These are phyloP conservation scores for Tagetes patula DNA, from an alignment of 129 eudicot genomes.

Conservation along the genomic window DNA sequence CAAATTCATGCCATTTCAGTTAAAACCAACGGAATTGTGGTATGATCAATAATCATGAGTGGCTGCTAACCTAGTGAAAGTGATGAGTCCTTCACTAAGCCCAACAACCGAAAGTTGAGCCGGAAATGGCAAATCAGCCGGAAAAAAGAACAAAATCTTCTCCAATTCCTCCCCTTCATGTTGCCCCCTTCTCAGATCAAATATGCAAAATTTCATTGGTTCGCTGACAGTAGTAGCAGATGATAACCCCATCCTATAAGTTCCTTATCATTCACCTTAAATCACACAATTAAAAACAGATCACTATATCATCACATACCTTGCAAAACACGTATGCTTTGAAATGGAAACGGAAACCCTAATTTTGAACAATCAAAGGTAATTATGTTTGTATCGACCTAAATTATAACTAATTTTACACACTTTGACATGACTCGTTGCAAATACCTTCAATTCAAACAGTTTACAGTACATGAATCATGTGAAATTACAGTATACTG, in stretches of 20 bases:
- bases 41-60: not conserved
- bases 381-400: slow-evolving; percentile 9
- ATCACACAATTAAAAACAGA: slow-evolving; percentile 18
- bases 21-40: not conserved
- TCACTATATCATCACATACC: not conserved
- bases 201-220: slow-evolving; percentile 71
- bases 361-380: not conserved
- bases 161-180: slow-evolving; percentile 96
- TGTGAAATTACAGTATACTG: not conserved
- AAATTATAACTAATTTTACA: slow-evolving; percentile 11
- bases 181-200: slow-evolving; percentile 91
- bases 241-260: slow-evolving; percentile 62
- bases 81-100: slow-evolving; percentile 97
- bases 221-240: slow-evolving; percentile 49
- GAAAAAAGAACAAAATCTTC: slow-evolving; percentile 82
- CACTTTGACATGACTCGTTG: not conserved
- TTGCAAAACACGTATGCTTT: slow-evolving; percentile 12
- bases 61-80: slow-evolving; percentile 77
- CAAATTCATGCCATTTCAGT: not conserved
- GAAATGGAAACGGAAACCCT: slow-evolving; percentile 19
- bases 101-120: slow-evolving; percentile 90
- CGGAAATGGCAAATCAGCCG: slow-evolving; percentile 73
- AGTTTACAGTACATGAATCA: slow-evolving; percentile 1
- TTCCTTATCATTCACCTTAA: slow-evolving; percentile 38
- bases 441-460: not conserved